A percentile compares a stretch with the other conserved stretches of the same genome.
Evolutionary conservation across 331 rosid genomes (phyloP).

Genomic region (Rhamnella rubrinervis): DNA sequence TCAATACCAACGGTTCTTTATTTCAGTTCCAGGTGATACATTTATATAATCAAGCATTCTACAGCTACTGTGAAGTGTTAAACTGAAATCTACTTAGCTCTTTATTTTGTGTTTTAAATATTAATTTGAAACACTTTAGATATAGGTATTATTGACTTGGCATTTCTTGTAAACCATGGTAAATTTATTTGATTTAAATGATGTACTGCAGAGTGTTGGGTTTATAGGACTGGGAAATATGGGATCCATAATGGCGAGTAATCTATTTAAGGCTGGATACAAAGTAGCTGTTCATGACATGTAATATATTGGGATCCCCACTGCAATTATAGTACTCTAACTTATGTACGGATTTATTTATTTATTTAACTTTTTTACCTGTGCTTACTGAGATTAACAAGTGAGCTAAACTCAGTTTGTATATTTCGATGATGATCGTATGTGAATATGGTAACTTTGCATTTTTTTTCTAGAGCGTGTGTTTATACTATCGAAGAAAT

Average conservation of each 20-base stretch:
- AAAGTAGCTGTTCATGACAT: conserved; percentile 73
- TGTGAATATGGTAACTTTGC: too few relatives aligned
- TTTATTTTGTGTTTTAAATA: too few relatives aligned
- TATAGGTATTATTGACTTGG: neutral
- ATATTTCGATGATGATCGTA: too few relatives aligned
- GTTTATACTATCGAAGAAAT: conserved; percentile 2
- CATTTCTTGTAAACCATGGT: too few relatives aligned
- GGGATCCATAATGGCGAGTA: conserved; percentile 95
- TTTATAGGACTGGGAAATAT: conserved; percentile 96
- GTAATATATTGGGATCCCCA: conserved; percentile 47
- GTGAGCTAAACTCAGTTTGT: neutral
- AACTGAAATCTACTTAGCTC: too few relatives aligned
- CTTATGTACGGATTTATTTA: conserved; percentile 8
- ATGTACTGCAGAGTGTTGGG: conserved; percentile 75
- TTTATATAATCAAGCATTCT: too few relatives aligned
- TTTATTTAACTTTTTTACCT: neutral
- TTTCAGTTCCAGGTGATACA: too few relatives aligned
- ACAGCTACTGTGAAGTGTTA: too few relatives aligned
- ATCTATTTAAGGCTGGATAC: conserved; percentile 81
- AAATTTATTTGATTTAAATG: conserved; percentile 20
- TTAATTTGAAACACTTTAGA: neutral
- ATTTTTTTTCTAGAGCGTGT: too few relatives aligned
- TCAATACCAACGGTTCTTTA: too few relatives aligned
- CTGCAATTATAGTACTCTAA: conserved; percentile 8
- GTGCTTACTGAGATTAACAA: conserved; percentile 3